These are phyloP conservation scores for Eragrostis tef DNA, from an alignment of 202 grass and related monocot genomes.

Conservation along the genomic window DNA sequence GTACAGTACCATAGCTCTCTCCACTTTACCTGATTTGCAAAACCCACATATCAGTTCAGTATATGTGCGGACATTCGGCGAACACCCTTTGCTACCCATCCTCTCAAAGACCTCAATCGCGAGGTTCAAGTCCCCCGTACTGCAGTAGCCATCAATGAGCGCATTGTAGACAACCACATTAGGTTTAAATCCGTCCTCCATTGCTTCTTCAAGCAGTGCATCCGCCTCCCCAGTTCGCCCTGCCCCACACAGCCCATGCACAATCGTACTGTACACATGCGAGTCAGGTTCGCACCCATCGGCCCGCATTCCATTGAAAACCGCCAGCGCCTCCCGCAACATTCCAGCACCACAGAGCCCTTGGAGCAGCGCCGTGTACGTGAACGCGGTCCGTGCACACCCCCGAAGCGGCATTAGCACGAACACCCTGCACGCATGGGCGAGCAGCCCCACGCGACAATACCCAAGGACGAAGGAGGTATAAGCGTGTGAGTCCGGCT, in stretches of 20 bases:
- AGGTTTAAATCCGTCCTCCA: slow-evolving; percentile 56
- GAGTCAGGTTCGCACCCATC: slow-evolving; percentile 58
- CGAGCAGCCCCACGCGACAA: slow-evolving; percentile 58
- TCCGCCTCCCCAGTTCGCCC: slow-evolving; percentile 61
- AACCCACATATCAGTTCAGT: slow-evolving; percentile 78
- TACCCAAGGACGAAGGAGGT: slow-evolving; percentile 82
- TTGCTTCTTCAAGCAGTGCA: slow-evolving; percentile 59
- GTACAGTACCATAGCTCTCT: slow-evolving; percentile 79
- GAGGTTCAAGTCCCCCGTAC: slow-evolving; percentile 57
- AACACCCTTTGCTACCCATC: slow-evolving; percentile 61
- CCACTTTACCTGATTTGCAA: slow-evolving; percentile 68
- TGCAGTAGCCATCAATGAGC: slow-evolving; percentile 86
- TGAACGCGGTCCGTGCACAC: slow-evolving; percentile 62
- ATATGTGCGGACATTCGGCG: slow-evolving; percentile 65
- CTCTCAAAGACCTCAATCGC: slow-evolving; percentile 57
- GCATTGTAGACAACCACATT: slow-evolving; percentile 82
- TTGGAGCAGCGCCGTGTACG: slow-evolving; percentile 70
- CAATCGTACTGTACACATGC: slow-evolving; percentile 68
- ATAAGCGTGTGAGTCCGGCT: slow-evolving; percentile 71
- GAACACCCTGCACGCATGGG: slow-evolving; percentile 71
- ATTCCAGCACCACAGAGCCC: slow-evolving; percentile 62
- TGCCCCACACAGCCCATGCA: slow-evolving; percentile 71
- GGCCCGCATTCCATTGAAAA: slow-evolving; percentile 60
- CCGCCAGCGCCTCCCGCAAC: slow-evolving; percentile 61
- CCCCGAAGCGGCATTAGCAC: slow-evolving; percentile 90